Evolutionary conservation across 495 filamentous ascomycete species (phyloP).

Genomic region (Terfezia claveryi): DNA sequence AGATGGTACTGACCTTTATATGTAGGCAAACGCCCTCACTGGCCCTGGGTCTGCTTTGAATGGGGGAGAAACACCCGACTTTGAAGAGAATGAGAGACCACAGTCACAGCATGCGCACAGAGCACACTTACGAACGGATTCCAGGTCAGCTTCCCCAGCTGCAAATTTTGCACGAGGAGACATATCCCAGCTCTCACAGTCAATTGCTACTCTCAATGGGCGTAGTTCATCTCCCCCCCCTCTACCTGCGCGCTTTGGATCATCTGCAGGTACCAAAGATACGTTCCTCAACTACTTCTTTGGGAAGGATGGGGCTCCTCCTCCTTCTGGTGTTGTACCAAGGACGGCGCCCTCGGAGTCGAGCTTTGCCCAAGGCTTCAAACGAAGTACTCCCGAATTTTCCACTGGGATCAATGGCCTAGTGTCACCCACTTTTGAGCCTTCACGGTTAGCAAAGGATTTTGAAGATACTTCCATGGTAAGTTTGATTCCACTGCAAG

Average conservation of each 20-base stretch:
- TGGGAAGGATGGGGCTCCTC: constrained; percentile 54
- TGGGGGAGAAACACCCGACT: constrained; percentile 42
- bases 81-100: constrained; percentile 41
- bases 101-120: constrained; percentile 7
- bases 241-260: constrained; percentile 17
- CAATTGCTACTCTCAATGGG: constrained; percentile 42
- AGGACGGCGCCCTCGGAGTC: constrained; percentile 20
- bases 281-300: constrained; percentile 98
- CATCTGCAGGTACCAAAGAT: constrained; percentile 31
- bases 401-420: background rate
- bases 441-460: constrained; percentile 13
- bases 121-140: background rate
- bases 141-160: background rate
- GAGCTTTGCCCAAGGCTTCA: constrained; percentile 12
- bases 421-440: constrained; percentile 13
- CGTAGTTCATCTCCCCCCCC: constrained; percentile 36
- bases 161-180: background rate
- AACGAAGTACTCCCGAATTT: background rate
- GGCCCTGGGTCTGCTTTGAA: constrained; percentile 30
- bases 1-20: constrained; percentile 27
- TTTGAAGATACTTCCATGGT: constrained; percentile 17
- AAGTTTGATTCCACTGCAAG: constrained; percentile 11
- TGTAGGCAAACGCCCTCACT: constrained; percentile 21
- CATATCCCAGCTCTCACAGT: background rate
- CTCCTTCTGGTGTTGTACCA: background rate